Percentiles rank a stretch among this genome's conserved stretches.
Evolutionary conservation across 2,329 filamentous ascomycete genomes (phyloP).

Genomic region (Nothophoma quercina): DNA sequence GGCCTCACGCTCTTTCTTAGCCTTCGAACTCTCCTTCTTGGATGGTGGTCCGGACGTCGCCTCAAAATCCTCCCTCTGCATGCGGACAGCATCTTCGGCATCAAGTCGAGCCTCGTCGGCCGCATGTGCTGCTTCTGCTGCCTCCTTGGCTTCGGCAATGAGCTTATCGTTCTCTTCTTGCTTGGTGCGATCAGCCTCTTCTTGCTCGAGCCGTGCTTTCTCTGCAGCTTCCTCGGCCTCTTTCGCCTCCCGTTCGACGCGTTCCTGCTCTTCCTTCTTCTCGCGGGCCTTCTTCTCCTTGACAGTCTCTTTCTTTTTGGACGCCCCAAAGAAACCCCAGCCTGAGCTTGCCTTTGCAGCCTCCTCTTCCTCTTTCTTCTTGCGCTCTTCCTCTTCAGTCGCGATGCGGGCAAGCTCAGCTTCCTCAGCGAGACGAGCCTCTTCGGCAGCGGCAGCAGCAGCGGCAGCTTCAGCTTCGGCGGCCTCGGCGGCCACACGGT

Average conservation of each 20-base stretch:
- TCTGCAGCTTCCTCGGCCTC: constrained; percentile 33
- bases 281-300: constrained; percentile 45
- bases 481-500: constrained; percentile 48
- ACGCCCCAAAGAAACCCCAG: constrained; percentile 30
- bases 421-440: constrained; percentile 19
- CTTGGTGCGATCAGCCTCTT: constrained; percentile 27
- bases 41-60: constrained; percentile 17
- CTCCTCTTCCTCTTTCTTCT: constrained; percentile 35
- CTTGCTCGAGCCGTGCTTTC: constrained; percentile 27
- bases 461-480: constrained; percentile 38
- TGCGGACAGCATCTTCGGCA: constrained; percentile 9
- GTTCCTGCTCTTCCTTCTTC: constrained; percentile 42
- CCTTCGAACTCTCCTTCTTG: constrained; percentile 48
- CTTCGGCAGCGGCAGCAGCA: constrained; percentile 31
- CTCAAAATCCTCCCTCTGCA: constrained; percentile 32
- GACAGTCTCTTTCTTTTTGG: constrained; percentile 49
- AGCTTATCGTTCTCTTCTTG: constrained; percentile 37
- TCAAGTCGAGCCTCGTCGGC: constrained; percentile 30
- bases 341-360: constrained; percentile 32
- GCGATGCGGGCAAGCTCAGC: constrained; percentile 32
- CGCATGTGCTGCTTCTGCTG: constrained; percentile 26
- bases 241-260: constrained; percentile 14
- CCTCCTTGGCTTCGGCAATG: constrained; percentile 31
- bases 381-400: constrained; percentile 36
- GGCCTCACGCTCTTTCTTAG: constrained; percentile 39